phyloP scores from a whole-genome alignment of 1,284 basidiomycete species.

The Ceratorhiza oryzae-sativae region DNA sequence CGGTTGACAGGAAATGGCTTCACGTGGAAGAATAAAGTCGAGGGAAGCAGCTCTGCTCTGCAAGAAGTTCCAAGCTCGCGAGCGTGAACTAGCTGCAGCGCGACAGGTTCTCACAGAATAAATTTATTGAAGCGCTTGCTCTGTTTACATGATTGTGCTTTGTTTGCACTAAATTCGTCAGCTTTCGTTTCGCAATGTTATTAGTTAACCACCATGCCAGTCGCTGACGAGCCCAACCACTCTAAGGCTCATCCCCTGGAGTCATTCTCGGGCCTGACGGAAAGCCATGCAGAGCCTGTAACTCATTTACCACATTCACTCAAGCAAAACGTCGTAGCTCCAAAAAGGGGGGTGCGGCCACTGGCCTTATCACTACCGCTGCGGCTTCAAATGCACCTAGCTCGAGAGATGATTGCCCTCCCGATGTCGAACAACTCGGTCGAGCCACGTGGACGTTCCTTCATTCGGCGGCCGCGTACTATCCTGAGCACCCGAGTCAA shows the following conservation, averaged over 20 bases:
- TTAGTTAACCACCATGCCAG: constrained; percentile 1
- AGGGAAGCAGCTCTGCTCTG: constrained; percentile 8
- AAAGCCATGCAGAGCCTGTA: constrained; percentile 92
- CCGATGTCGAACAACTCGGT: constrained; percentile 86
- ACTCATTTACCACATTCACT: constrained; percentile 78
- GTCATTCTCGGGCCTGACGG: constrained; percentile 90
- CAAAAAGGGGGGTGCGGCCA: background rate
- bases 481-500: constrained; percentile 77
- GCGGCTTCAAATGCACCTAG: constrained; percentile 46
- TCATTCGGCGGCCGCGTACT: constrained; percentile 92
- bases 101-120: background rate
- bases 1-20: constrained; percentile 8
- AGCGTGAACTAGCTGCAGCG: background rate
- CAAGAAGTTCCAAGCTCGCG: background rate
- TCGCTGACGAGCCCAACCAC: background rate
- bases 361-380: constrained; percentile 42
- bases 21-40: background rate
- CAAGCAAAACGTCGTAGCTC: constrained; percentile 49
- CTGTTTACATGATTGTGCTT: background rate
- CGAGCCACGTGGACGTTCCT: constrained; percentile 95
- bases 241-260: constrained; percentile 62
- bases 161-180: background rate
- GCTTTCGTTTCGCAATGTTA: background rate
- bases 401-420: constrained; percentile 77
- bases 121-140: background rate